A percentile compares a stretch with the other conserved stretches of the same genome.
phyloP scores from a whole-genome alignment of 768 basidiomycete genomes.

The Trametes coccinea region DNA sequence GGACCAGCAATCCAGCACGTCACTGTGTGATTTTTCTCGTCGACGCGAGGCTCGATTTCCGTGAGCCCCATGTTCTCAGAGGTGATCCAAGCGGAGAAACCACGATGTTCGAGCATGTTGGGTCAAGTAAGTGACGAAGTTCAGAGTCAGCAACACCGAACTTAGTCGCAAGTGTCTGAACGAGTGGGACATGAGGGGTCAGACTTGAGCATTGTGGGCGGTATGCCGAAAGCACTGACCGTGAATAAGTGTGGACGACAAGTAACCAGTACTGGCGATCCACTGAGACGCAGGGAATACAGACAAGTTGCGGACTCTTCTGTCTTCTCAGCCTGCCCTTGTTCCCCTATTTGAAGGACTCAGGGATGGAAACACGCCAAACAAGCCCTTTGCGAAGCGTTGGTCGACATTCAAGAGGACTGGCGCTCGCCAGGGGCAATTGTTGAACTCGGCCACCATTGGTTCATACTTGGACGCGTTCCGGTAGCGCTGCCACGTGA shows the following conservation, averaged over 20 bases:
- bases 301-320: background rate
- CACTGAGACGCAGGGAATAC: no score
- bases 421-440: background rate
- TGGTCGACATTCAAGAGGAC: background rate
- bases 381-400: background rate
- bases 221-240: background rate
- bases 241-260: background rate
- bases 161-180: no score
- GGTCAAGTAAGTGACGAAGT: no score
- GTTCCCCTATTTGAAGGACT: background rate
- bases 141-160: no score
- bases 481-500: background rate
- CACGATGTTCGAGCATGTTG: slow-evolving; percentile 47
- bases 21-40: slow-evolving; percentile 44
- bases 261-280: background rate
- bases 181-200: no score
- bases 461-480: background rate
- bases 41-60: slow-evolving; percentile 58
- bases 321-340: background rate
- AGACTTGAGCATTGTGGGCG: no score
- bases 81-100: slow-evolving; percentile 71
- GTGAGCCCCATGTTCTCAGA: slow-evolving; percentile 49
- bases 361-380: background rate
- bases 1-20: slow-evolving; percentile 72
- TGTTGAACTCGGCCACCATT: background rate